Evolutionary conservation across 2,329 filamentous ascomycete species (phyloP).

Genomic region (Fonsecaea erecta): DNA sequence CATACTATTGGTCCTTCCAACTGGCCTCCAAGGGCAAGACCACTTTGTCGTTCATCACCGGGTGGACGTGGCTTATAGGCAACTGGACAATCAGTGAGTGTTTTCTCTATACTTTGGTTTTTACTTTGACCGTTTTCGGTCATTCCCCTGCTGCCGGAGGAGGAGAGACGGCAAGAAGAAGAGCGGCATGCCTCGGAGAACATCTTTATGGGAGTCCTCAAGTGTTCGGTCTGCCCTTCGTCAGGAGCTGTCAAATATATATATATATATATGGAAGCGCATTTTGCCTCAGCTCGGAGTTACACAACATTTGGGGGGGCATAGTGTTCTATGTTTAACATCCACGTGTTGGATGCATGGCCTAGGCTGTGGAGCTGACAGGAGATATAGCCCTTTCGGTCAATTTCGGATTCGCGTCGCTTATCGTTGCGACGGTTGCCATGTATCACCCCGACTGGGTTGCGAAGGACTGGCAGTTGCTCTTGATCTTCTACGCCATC

Average conservation of each 20-base stretch:
- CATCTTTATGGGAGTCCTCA: not conserved
- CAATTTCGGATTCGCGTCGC: slow-evolving; percentile 61
- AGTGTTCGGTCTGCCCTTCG: not conserved
- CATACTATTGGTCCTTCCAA: slow-evolving; percentile 61
- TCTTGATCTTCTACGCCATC: slow-evolving; percentile 72
- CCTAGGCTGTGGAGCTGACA: not conserved
- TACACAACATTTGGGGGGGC: too few species aligned
- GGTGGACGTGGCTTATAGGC: slow-evolving; percentile 59
- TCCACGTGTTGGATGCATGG: not conserved
- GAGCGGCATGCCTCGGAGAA: not conserved
- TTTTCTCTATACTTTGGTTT: not conserved
- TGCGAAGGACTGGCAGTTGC: slow-evolving; percentile 66
- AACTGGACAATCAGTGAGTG: slow-evolving; percentile 47
- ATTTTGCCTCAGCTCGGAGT: not conserved
- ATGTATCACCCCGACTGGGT: slow-evolving; percentile 61
- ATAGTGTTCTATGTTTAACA: not conserved
- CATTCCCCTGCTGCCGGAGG: not conserved
- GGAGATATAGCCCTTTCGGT: slow-evolving; percentile 57
- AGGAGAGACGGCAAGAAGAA: too few species aligned
- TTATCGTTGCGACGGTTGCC: slow-evolving; percentile 58
- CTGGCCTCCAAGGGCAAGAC: slow-evolving; percentile 47
- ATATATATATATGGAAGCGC: not conserved
- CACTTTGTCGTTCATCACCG: slow-evolving; percentile 57
- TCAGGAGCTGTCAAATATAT: not conserved
- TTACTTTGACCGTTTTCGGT: not conserved